Percentiles rank a stretch among this genome's conserved stretches.
These are phyloP conservation scores for Hapsidospora chrysogenum DNA, from an alignment of 495 filamentous ascomycete genomes.

Conservation along the genomic window DNA sequence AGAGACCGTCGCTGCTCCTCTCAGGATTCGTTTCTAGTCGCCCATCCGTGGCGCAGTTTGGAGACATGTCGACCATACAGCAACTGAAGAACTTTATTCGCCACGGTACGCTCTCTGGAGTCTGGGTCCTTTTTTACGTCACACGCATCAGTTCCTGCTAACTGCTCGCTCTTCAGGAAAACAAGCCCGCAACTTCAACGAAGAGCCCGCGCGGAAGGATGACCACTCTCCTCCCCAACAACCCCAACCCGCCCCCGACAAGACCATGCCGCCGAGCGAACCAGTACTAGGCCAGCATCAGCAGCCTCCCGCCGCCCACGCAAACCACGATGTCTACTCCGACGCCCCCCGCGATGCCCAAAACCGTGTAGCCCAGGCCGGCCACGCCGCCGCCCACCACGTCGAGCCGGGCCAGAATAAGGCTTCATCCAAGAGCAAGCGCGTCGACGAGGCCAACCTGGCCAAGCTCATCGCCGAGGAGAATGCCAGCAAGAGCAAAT, in stretches of 20 bases:
- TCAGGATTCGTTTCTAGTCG: no score
- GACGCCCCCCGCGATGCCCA: conserved; percentile 38
- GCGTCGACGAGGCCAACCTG: conserved; percentile 47
- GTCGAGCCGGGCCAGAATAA: conserved; percentile 17
- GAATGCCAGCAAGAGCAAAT: conserved; percentile 62
- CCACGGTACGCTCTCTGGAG: conserved; percentile 42
- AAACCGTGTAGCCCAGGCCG: conserved; percentile 49
- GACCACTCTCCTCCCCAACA: conserved; percentile 40
- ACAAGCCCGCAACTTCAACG: conserved; percentile 63
- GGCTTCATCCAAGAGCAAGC: conserved; percentile 27
- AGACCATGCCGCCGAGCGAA: conserved; percentile 8
- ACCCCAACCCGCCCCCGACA: conserved; percentile 10
- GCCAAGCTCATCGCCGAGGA: conserved; percentile 76
- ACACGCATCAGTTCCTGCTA: conserved; percentile 10
- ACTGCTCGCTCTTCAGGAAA: conserved; percentile 36
- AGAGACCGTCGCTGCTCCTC: no score
- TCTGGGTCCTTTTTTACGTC: not conserved
- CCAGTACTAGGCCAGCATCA: conserved; percentile 7
- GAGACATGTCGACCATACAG: conserved; percentile 58
- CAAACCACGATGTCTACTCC: conserved; percentile 28
- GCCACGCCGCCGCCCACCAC: conserved; percentile 38
- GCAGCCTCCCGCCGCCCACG: conserved; percentile 2
- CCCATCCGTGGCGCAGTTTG: not conserved
- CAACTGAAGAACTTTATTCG: conserved; percentile 92
- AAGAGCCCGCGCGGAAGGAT: conserved; percentile 29